Percentiles rank a stretch among this genome's conserved stretches.
Conservation (phyloP, 2,329 filamentous ascomycete genomes). For the Amauroascus verrucosus region DNA sequence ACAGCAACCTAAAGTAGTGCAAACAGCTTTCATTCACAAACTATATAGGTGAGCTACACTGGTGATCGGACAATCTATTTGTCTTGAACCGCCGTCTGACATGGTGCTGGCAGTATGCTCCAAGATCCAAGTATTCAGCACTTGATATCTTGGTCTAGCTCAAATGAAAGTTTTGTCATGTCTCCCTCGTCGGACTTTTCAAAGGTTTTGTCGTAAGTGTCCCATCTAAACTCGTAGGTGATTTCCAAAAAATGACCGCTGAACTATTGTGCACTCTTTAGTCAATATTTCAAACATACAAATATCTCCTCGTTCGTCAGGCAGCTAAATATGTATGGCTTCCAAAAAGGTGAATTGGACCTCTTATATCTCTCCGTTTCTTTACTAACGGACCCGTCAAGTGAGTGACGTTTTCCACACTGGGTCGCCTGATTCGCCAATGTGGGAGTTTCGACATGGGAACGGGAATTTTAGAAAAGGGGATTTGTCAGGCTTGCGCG, state of each 20-base stretch:
- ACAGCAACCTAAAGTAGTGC: conserved; percentile 92
- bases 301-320: conserved; percentile 98
- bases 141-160: conserved; percentile 89
- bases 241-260: not conserved
- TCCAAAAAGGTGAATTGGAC: conserved; percentile 72
- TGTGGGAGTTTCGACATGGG: conserved; percentile 99
- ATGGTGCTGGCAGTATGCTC: conserved; percentile 61
- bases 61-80: not conserved
- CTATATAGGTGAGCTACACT: conserved; percentile 70
- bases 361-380: conserved; percentile 10
- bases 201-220: conserved; percentile 84
- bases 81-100: not conserved
- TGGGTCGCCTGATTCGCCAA: conserved; percentile 77
- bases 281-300: conserved; percentile 98
- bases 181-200: conserved; percentile 95
- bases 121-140: conserved; percentile 90
- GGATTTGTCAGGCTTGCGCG: conserved; percentile 77
- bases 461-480: conserved; percentile 95
- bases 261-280: conserved; percentile 31
- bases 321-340: conserved; percentile 98
- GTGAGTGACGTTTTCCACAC: conserved; percentile 98
- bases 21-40: conserved; percentile 98
- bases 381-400: conserved; percentile 29
- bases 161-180: conserved; percentile 97
- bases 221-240: not conserved